phyloP scores from a whole-genome alignment of 495 filamentous ascomycete genomes.

The Trichoderma reesei region DNA sequence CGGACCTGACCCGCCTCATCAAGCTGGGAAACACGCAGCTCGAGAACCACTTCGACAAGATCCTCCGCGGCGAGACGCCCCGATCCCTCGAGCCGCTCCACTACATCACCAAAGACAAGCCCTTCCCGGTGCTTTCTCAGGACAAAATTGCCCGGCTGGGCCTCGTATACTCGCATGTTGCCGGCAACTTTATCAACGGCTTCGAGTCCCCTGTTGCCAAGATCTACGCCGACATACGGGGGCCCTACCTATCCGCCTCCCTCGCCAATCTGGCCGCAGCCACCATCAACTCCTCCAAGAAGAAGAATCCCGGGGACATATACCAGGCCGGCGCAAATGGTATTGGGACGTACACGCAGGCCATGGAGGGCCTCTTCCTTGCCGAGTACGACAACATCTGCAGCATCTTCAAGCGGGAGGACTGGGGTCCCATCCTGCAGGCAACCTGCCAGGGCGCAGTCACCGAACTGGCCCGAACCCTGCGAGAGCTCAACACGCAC shows the following conservation, averaged over 20 bases:
- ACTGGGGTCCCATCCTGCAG: conserved; percentile 69
- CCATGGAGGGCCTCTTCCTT: conserved; percentile 73
- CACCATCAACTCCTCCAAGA: conserved; percentile 78
- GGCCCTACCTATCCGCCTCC: conserved; percentile 69
- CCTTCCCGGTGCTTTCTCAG: conserved; percentile 36
- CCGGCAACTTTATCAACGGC: conserved; percentile 19
- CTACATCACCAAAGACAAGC: conserved; percentile 78
- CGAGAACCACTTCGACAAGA: conserved; percentile 68
- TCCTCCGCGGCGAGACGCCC: conserved; percentile 58
- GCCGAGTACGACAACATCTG: conserved; percentile 85
- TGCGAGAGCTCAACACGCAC: conserved; percentile 82
- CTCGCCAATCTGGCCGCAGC: conserved; percentile 79
- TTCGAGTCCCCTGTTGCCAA: conserved; percentile 52
- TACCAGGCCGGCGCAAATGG: conserved; percentile 90
- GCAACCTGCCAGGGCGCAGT: conserved; percentile 68
- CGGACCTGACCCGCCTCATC: conserved; percentile 66
- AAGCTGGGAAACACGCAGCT: conserved; percentile 69
- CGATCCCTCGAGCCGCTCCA: conserved; percentile 78
- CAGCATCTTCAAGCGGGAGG: conserved; percentile 70
- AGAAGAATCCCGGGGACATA: conserved; percentile 65
- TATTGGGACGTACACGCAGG: conserved; percentile 80
- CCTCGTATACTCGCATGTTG: conserved; percentile 41
- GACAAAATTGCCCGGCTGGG: conserved; percentile 41
- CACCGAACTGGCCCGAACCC: conserved; percentile 70
- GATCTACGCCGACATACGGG: conserved; percentile 77